These are phyloP conservation scores for Dactylis glomerata DNA, from an alignment of 176 grass and related monocot species.

Conservation along the genomic window DNA sequence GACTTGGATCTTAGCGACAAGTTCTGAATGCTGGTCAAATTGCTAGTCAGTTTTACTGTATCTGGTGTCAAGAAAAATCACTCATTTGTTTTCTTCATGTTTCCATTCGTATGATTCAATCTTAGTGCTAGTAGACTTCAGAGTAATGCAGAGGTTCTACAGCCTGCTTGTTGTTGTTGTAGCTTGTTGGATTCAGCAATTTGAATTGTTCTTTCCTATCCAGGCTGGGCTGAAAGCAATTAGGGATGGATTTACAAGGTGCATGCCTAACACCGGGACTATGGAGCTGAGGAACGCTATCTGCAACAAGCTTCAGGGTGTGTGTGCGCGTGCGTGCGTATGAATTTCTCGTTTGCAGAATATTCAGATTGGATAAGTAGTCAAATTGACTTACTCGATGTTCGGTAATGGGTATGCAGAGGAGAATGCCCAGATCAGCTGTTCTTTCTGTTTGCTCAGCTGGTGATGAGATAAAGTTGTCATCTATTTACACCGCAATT, in stretches of 20 bases:
- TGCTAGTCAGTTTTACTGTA: neutral
- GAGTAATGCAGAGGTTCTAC: neutral
- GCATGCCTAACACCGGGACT: constrained; percentile 73
- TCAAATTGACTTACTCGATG: neutral
- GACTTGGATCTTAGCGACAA: neutral
- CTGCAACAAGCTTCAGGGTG: constrained; percentile 75
- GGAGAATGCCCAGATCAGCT: constrained; percentile 78
- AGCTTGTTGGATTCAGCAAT: neutral
- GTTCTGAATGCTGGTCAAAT: neutral
- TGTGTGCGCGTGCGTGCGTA: neutral
- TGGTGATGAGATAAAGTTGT: too few species aligned
- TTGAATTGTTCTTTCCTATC: neutral
- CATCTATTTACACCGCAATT: too few species aligned
- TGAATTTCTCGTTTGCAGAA: neutral
- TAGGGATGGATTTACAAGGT: constrained; percentile 67
- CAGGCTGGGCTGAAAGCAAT: constrained; percentile 75
- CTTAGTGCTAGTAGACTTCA: neutral
- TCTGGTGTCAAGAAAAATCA: neutral
- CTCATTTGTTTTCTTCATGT: neutral
- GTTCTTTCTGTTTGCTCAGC: neutral
- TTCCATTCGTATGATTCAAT: neutral
- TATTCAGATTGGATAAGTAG: neutral
- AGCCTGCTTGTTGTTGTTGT: neutral
- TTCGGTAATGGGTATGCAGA: constrained; percentile 33
- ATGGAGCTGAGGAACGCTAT: constrained; percentile 80